Percentiles rank a stretch among this genome's conserved stretches.
phyloP scores from a whole-genome alignment of 176 grass and related monocot genomes.

The Oryza coarctata region DNA sequence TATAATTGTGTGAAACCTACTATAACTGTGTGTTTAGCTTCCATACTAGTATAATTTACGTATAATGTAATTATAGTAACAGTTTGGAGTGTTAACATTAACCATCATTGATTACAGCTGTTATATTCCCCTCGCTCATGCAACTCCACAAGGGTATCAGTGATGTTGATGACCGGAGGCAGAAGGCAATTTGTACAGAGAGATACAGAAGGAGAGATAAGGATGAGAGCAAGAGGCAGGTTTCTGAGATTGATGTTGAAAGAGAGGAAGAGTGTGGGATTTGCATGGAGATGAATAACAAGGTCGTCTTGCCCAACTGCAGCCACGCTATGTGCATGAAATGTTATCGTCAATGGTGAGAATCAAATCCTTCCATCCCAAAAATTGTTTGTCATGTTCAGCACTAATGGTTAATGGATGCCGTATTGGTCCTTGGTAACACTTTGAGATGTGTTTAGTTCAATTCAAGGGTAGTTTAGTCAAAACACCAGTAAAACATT shows the following conservation, averaged over 20 bases:
- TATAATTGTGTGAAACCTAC: no score
- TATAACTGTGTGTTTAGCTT: no score
- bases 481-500: background rate
- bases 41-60: no score
- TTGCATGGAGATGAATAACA: slow-evolving; percentile 90
- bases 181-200: slow-evolving; percentile 58
- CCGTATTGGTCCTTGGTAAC: background rate
- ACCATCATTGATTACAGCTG: slow-evolving; percentile 36
- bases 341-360: slow-evolving; percentile 82
- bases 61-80: no score
- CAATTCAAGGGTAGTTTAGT: background rate
- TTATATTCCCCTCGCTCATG: slow-evolving; percentile 91
- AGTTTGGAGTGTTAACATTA: background rate
- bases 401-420: background rate
- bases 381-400: background rate
- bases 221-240: slow-evolving; percentile 40
- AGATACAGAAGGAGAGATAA: slow-evolving; percentile 65
- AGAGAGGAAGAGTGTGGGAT: slow-evolving; percentile 92
- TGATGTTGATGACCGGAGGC: slow-evolving; percentile 72
- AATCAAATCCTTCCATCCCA: background rate
- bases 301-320: slow-evolving; percentile 84
- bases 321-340: slow-evolving; percentile 89
- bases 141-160: slow-evolving; percentile 81
- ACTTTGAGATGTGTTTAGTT: background rate
- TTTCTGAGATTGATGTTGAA: slow-evolving; percentile 71